Percentiles rank a stretch among this genome's conserved stretches.
phyloP scores from a whole-genome alignment of 2,329 filamentous ascomycete species.

The Boeremia exigua region DNA sequence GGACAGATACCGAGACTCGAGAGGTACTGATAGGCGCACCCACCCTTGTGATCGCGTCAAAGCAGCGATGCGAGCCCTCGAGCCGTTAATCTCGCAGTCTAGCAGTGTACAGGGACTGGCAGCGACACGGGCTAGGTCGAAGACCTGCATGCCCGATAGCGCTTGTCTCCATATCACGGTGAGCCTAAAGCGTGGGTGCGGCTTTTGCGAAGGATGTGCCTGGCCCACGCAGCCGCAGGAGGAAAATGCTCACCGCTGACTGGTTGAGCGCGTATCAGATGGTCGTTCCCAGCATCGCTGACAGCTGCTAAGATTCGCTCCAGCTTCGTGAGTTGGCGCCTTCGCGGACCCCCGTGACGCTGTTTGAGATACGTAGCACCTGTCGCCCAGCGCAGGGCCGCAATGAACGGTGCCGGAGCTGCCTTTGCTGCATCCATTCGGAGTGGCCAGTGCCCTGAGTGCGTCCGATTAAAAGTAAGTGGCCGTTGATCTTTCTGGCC shows the following conservation, averaged over 20 bases:
- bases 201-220: slow-evolving; percentile 5
- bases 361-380: not conserved
- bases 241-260: slow-evolving; percentile 15
- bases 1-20: slow-evolving; percentile 13
- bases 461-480: slow-evolving; percentile 4
- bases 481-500: not conserved
- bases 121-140: not conserved
- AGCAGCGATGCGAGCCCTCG: not conserved
- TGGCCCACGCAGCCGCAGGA: slow-evolving; percentile 2
- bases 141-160: slow-evolving; percentile 16
- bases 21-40: slow-evolving; percentile 13
- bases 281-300: slow-evolving; percentile 4
- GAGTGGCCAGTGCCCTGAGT: not conserved
- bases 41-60: slow-evolving; percentile 6
- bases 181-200: slow-evolving; percentile 1
- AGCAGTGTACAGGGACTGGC: not conserved
- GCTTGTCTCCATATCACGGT: slow-evolving; percentile 8
- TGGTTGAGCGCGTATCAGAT: slow-evolving; percentile 17
- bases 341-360: not conserved
- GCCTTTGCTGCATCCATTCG: not conserved
- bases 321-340: not conserved
- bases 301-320: slow-evolving; percentile 7
- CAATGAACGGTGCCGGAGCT: not conserved
- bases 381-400: not conserved
- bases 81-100: not conserved